Evolutionary conservation across 2,329 filamentous ascomycete genomes (phyloP).

Genomic region (Penicillium sp.): DNA sequence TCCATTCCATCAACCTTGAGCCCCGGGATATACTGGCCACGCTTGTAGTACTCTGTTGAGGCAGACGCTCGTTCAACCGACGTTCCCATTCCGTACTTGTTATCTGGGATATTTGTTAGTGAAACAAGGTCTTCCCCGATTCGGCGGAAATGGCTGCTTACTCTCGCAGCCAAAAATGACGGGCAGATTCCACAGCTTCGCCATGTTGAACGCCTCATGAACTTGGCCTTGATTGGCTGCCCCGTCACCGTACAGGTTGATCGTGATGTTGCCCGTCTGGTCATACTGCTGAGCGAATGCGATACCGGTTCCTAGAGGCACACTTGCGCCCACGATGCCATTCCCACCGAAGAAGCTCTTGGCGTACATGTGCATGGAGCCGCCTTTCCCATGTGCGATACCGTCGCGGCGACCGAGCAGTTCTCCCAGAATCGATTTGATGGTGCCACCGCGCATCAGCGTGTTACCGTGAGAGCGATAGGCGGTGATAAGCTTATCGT

Average conservation of each 20-base stretch:
- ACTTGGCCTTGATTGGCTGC: constrained; percentile 99
- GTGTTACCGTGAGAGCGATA: constrained; percentile 99
- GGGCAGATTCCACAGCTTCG: constrained; percentile 96
- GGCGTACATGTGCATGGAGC: constrained; percentile 99
- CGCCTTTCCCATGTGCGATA: constrained; percentile 98
- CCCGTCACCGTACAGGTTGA: constrained; percentile 95
- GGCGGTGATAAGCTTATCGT: constrained; percentile 93
- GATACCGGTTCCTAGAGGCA: constrained; percentile 92
- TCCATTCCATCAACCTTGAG: constrained; percentile 99
- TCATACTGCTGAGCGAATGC: constrained; percentile 97
- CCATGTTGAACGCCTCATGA: constrained; percentile 99
- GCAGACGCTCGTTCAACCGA: constrained; percentile 90
- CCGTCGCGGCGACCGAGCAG: constrained; percentile 91
- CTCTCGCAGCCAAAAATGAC: constrained; percentile 97
- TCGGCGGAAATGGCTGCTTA: constrained; percentile 51
- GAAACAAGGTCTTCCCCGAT: background rate
- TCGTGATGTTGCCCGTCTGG: constrained; percentile 76
- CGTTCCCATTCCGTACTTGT: constrained; percentile 99
- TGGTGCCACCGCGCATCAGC: constrained; percentile 86
- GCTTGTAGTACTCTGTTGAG: constrained; percentile 99
- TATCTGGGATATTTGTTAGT: constrained; percentile 65
- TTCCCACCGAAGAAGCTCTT: constrained; percentile 98
- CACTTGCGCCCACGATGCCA: constrained; percentile 97
- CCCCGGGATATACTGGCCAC: constrained; percentile 98
- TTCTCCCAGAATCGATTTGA: constrained; percentile 93